phyloP scores from a whole-genome alignment of 345 rosid species.

The Dovyalis caffra region DNA sequence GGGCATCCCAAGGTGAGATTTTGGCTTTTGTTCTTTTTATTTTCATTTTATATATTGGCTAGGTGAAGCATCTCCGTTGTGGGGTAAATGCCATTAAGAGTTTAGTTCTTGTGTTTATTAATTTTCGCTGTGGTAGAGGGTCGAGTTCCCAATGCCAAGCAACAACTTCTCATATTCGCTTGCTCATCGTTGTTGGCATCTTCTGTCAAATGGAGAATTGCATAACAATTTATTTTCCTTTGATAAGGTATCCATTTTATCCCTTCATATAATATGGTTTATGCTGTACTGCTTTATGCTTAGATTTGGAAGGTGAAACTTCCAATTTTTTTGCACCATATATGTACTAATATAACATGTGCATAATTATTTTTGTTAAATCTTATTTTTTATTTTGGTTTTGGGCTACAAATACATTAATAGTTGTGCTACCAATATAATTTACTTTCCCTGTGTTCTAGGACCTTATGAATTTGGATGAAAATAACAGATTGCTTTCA shows the following conservation, averaged over 20 bases:
- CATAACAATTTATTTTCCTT: constrained; percentile 62
- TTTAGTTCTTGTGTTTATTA: constrained; percentile 28
- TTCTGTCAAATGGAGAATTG: constrained; percentile 54
- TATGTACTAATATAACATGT: neutral
- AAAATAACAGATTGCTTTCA: constrained; percentile 65
- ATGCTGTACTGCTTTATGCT: neutral
- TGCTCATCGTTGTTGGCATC: constrained; percentile 85
- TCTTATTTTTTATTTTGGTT: neutral
- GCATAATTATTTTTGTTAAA: neutral
- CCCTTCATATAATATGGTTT: neutral
- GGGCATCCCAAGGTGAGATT: constrained; percentile 83
- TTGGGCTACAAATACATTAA: constrained; percentile 7
- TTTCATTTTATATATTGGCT: neutral
- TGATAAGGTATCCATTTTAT: constrained; percentile 55
- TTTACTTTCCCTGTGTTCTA: constrained; percentile 22
- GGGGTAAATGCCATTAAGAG: neutral
- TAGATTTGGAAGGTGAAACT: constrained; percentile 1
- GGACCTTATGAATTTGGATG: constrained; percentile 87
- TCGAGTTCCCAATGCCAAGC: constrained; percentile 88
- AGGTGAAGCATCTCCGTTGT: neutral
- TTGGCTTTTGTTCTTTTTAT: neutral
- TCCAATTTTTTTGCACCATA: neutral
- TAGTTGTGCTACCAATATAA: constrained; percentile 2
- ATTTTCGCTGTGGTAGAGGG: constrained; percentile 52
- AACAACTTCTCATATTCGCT: constrained; percentile 81